Evolutionary conservation across 176 grass and related monocot species (phyloP).

Genomic region (Ensete glaucum): DNA sequence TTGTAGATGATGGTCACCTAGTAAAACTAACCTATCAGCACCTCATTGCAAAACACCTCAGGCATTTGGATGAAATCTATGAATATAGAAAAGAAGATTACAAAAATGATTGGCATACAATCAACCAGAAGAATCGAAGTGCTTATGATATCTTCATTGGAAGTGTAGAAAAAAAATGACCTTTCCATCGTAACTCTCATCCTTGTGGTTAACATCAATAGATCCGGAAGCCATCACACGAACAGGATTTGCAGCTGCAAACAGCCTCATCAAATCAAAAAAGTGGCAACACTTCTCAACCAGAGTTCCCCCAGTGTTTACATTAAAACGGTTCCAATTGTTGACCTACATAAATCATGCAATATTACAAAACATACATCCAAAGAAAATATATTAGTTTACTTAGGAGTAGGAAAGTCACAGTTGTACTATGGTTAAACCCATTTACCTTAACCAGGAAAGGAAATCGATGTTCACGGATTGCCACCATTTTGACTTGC

Average conservation of each 20-base stretch:
- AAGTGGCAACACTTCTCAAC: conserved; percentile 98
- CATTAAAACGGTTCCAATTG: conserved; percentile 94
- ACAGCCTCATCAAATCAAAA: conserved; percentile 87
- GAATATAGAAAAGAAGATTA: conserved; percentile 1
- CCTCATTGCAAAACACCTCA: not conserved
- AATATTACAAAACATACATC: conserved; percentile 14
- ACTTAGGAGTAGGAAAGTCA: not conserved
- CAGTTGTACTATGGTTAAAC: not conserved
- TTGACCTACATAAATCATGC: conserved; percentile 52
- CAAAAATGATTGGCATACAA: not conserved
- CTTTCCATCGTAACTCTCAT: conserved; percentile 89
- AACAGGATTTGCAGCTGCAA: conserved; percentile 80
- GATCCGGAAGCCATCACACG: conserved; percentile 88
- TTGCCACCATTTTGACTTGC: conserved; percentile 80
- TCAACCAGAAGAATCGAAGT: not conserved
- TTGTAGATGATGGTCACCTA: no score
- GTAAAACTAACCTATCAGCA: not conserved
- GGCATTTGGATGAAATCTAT: not conserved
- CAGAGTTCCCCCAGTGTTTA: conserved; percentile 80
- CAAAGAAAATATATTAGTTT: not conserved
- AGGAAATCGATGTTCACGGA: conserved; percentile 89
- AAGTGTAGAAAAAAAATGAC: conserved; percentile 28
- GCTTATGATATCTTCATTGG: not conserved
- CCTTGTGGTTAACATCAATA: conserved; percentile 91
- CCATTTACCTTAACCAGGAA: conserved; percentile 84